Conservation (phyloP, 306 rosid genomes). For the Medicago truncatula region MtrunA17r5.0-ANR NC_053044.1:4834501-4835000, state of each 20-base stretch:
- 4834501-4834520: too few relatives aligned
- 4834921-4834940: not conserved
- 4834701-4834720: constrained; percentile 3
- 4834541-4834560: not conserved
- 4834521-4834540: too few relatives aligned
- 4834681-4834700: constrained; percentile 8
- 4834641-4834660: not conserved
- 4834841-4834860: constrained; percentile 46
- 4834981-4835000: too few relatives aligned
- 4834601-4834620: not conserved
- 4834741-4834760: constrained; percentile 48
- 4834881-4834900: constrained; percentile 2
- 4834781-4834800: constrained; percentile 59
- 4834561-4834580: not conserved
- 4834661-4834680: not conserved
- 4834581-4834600: not conserved
- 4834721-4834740: not conserved
- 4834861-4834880: constrained; percentile 16
- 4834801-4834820: constrained; percentile 49
- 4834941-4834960: not conserved
- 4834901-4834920: not conserved
- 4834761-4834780: constrained; percentile 41
- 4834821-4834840: constrained; percentile 53
- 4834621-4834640: not conserved
- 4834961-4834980: too few relatives aligned